These are phyloP conservation scores for Fabrea salina DNA, from an alignment of 169 alveolate genomes.

Conservation along the genomic window DNA sequence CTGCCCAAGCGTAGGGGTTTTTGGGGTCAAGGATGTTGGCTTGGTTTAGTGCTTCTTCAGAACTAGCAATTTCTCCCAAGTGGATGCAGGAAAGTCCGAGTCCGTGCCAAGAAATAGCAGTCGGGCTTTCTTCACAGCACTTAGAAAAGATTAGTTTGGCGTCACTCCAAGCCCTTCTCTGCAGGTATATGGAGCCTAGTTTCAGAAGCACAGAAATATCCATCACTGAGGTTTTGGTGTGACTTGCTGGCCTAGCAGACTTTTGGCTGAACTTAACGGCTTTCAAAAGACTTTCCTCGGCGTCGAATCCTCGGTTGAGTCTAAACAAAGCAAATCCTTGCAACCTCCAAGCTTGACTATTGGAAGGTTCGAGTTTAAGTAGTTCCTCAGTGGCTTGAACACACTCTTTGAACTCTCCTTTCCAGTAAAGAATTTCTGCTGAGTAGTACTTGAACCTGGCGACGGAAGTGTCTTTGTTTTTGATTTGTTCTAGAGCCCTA, in stretches of 20 bases:
- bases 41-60: constrained; percentile 53
- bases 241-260: background rate
- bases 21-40: constrained; percentile 64
- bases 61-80: constrained; percentile 45
- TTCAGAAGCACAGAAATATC: constrained; percentile 43
- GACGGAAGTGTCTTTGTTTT: constrained; percentile 34
- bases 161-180: constrained; percentile 50
- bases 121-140: constrained; percentile 37
- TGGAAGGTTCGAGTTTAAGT: constrained; percentile 32
- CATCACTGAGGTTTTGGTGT: background rate
- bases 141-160: constrained; percentile 52
- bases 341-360: constrained; percentile 43
- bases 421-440: constrained; percentile 47
- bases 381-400: constrained; percentile 34
- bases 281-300: constrained; percentile 53
- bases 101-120: constrained; percentile 52
- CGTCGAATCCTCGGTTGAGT: constrained; percentile 42
- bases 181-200: constrained; percentile 57
- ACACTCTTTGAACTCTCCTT: constrained; percentile 53
- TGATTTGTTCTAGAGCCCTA: background rate
- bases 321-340: constrained; percentile 58
- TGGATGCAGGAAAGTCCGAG: constrained; percentile 43
- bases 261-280: constrained; percentile 39
- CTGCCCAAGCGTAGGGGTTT: constrained; percentile 69
- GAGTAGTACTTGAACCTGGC: constrained; percentile 12